Conservation (phyloP, 768 basidiomycete genomes). For the Hirschioporus abietinus region DNA sequence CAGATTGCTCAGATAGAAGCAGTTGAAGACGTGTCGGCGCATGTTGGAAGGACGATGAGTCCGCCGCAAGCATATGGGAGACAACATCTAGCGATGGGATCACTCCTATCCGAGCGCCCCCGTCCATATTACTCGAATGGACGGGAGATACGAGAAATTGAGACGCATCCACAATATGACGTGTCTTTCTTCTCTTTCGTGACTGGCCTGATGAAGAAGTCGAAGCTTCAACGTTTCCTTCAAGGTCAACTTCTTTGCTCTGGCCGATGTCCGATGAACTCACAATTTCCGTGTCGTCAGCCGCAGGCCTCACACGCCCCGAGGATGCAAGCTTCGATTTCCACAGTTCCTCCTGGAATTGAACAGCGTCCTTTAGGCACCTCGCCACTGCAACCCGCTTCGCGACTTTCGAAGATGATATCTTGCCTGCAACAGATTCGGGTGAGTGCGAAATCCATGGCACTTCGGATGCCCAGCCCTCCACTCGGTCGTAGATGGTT, state of each 20-base stretch:
- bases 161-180: conserved; percentile 3
- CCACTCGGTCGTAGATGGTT: conserved; percentile 53
- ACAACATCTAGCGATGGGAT: background rate
- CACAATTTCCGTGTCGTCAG: conserved; percentile 11
- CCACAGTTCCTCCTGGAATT: conserved; percentile 63
- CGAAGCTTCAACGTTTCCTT: background rate
- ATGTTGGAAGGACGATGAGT: conserved; percentile 24
- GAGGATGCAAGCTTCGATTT: conserved; percentile 26
- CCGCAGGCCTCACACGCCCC: background rate
- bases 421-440: conserved; percentile 26
- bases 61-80: conserved; percentile 51
- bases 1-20: conserved; percentile 43
- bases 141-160: conserved; percentile 2
- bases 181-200: conserved; percentile 2
- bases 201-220: conserved; percentile 2
- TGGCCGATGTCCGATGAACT: conserved; percentile 1
- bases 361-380: conserved; percentile 63
- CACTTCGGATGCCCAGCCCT: conserved; percentile 54
- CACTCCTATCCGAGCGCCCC: background rate
- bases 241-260: background rate
- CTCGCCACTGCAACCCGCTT: conserved; percentile 60
- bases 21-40: conserved; percentile 63
- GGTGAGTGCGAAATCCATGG: conserved; percentile 64
- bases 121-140: background rate
- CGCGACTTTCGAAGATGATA: conserved; percentile 31